Base-by-base conservation (phyloP, 257 asterid species). In the Solanum clarkiae region DNA sequence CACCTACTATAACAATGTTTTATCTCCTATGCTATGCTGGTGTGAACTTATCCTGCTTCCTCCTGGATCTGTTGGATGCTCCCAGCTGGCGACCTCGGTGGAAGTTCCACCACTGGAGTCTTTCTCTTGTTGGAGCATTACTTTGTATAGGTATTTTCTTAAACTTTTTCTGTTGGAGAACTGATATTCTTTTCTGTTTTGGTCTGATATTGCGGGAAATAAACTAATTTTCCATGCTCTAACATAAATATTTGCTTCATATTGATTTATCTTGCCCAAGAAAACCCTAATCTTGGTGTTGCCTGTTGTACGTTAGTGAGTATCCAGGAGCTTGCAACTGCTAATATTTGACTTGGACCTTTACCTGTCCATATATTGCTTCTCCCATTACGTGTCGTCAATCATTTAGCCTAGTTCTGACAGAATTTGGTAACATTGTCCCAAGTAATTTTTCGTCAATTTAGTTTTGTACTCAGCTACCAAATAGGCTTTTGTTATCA, bases 41-140 rank as follows among this genome's bases (percentile, higher is more conserved):
- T 26, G 98, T 97, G 90, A 97, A 97, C 87, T 90, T 97, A 87
- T 97, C 99, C 81, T 97, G 99, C 92, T 95, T 97, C 86, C 99
- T 97, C 86, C 90, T 97, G 92, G 99, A 97, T 91, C 95, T 97
- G 82, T 88, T 97, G 85, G 99, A 97, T 92, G 98, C 99, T 88
- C 99, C 98, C 88, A 95, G 99, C 91, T 97, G 99, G 99, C 99
- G 99, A 68, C 99, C 99, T 81, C 97, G 99, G 80, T 97, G 99
- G 99, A 97, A 94, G 85, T 95, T 95, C 91, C 99, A 97, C 89
- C 99, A 97, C 84, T 97, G 99, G 99, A 97, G 99, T 85, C 94
- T 97, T 88, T 97, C 99, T 88, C 99, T 97, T 88, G 59, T 97
- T 86, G 99, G 99, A 85, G 99, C 99, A 86, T 86, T 88, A 81